Evolutionary conservation across 805 yeast species (phyloP).

Genomic region (Starmerella stigmatis): DNA sequence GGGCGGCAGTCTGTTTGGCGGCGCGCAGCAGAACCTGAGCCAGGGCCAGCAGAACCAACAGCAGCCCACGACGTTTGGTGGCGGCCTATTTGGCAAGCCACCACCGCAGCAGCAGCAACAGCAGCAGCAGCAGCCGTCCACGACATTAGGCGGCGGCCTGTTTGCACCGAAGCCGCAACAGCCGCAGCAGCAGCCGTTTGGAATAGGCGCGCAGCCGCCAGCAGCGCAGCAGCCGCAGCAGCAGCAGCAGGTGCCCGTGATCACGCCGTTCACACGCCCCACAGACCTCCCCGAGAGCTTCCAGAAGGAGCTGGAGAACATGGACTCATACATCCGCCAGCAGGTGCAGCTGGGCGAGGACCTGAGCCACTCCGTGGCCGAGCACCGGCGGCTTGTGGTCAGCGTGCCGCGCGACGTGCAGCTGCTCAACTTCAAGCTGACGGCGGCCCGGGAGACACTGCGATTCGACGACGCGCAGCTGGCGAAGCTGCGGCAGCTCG

Average conservation of each 20-base stretch:
- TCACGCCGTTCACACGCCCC: constrained; percentile 49
- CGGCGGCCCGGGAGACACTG: constrained; percentile 45
- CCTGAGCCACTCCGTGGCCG: constrained; percentile 37
- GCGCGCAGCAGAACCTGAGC: constrained; percentile 3
- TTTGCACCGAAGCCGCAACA: constrained; percentile 21
- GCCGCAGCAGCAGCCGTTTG: constrained; percentile 17
- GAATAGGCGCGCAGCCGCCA: background rate
- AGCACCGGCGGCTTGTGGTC: constrained; percentile 32
- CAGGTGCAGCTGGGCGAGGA: constrained; percentile 47
- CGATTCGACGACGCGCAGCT: constrained; percentile 36
- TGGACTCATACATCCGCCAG: constrained; percentile 44
- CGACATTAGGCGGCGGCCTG: too few relatives aligned
- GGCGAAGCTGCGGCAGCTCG: constrained; percentile 25
- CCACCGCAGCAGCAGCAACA: constrained; percentile 7
- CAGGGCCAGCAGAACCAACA: constrained; percentile 6
- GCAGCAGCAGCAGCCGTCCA: constrained; percentile 5
- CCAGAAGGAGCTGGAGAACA: constrained; percentile 45
- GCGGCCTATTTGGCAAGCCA: constrained; percentile 15
- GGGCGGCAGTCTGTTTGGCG: constrained; percentile 1
- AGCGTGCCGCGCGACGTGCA: constrained; percentile 48
- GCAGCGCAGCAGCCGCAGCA: constrained; percentile 15
- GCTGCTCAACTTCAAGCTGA: constrained; percentile 40
- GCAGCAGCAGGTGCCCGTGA: constrained; percentile 27
- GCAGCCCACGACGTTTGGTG: constrained; percentile 10
- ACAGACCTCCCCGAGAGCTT: constrained; percentile 46